Evolutionary conservation across 1,284 basidiomycete species (phyloP), one percentile per base, ranked within the genome.

Genomic region (Naganishia albida): DNA sequence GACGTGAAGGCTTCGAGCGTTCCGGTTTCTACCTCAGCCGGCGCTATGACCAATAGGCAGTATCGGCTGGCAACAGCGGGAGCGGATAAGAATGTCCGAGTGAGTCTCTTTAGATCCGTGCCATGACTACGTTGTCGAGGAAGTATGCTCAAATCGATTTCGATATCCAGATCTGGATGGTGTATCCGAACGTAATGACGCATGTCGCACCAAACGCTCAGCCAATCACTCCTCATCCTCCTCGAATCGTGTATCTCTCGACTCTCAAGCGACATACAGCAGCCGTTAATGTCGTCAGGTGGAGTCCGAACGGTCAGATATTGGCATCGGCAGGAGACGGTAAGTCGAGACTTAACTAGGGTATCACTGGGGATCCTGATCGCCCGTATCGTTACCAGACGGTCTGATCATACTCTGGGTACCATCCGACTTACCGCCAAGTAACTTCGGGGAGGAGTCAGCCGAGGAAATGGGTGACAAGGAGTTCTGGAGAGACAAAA

Each of bases 371-470:
- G 40, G 15, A 51, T 16, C 38, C 16, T 30, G 34, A 25, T 16
- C 43, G 39, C 16, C 0, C 1, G 7, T 8, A 43, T 34, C 13
- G 1, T 34, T 40, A 65, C 40, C 69, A 95, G 95, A 99, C 80
- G 95, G 95, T 12, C 94, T 94, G 86, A 88, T 99, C 67, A 90
- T 98, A 59, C 87, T 98, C 23, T 99, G 95, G 95, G 87, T 90
- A 0, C 90, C 87, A 10, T 88, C 89, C 7, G 86, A 87, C 42
- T 86, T 84, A 42, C 87, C 89, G 0, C 87, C 87, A 63, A 81
- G 86, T 28, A 86, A 84, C 26, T 94, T 92, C 74, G 91, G 90
- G 86, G 87, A 90, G 76, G 78, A 87, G 53, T 83, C 80, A 54
- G 78, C 85, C 0, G 91, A 93, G 68, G 93, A 97, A 67, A 69